Base-by-base conservation (phyloP, 345 rosid species). In the Trapa bicornis region DNA sequence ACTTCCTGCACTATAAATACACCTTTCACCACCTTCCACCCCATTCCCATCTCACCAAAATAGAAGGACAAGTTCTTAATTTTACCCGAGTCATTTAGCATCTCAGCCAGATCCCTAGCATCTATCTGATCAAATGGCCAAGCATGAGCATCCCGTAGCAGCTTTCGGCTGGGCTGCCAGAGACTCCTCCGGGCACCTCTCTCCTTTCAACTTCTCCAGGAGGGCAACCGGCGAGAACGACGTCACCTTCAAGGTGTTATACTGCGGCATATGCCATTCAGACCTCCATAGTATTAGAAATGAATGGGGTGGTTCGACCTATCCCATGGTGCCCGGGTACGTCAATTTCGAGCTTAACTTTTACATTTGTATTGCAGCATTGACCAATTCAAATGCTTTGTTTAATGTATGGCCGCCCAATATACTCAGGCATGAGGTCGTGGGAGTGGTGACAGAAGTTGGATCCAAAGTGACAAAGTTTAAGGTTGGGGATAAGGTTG, bases 141-240 rank as follows among this genome's bases (percentile, higher is more conserved):
- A 70, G 47, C 65, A 54, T 14, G 70, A 75, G 64, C 81, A 80
- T 22, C 80, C 77, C 9, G 66, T 56, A 6, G 41, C 57, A 38
- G 77, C 77, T 22, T 56, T 75, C 64, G 83, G 81, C 5, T 80
- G 77, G 75, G 81, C 81, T 6, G 81, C 83, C 15, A 65, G 72
- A 58, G 79, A 80, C 72, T 11, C 70, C 1, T 73, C 79, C 16
- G 81, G 81, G 6, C 65, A 69, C 22, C 77, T 80, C 52, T 75
- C 79, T 48, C 83, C 83, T 32, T 80, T 80, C 72, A 68, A 70
- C 39, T 77, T 80, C 72, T 80, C 83, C 14, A 69, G 81, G 36
- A 74, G 83, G 33, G 67, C 47, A 3, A 58, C 36, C 7, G 56
- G 73, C 12, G 62, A 15, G 4, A 66, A 54, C 10, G 73, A 71